Evolutionary conservation across 2,329 filamentous ascomycete genomes (phyloP), one percentile per base, ranked within the genome.

Genomic region (Chlorencoelia australis): DNA sequence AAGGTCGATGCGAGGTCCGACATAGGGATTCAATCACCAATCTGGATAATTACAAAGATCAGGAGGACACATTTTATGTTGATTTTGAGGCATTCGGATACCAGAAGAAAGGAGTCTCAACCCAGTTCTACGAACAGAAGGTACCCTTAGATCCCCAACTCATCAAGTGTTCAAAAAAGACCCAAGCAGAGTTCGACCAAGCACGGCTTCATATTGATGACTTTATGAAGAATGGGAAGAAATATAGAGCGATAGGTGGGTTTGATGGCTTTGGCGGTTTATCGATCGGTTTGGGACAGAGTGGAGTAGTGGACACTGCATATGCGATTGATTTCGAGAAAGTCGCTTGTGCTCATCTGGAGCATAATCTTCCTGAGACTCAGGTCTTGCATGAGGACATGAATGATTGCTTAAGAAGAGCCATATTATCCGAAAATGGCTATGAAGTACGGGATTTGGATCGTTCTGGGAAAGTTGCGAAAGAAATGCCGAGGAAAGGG

Each of bases 51-150:
- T 49, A 39, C 19, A 50, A 47, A 22, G 43, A 46, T 14, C 10
- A 40, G 4, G 9, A 38, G 4, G 40, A 50, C 13, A 41, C 25
- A 7, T 51, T 50, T 11, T 51, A 45, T 41, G 37, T 47, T 1
- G 5, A 37, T 9, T 29, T 42, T 5, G 24, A 38, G 6, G 3
- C 5, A 20, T 17, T 37, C 6, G 17, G n/a, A n/a, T n/a, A n/a
- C 22, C 7, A 11, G 6, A 11, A 8, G 24, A 1, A 3, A 11
- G 20, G 29, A 15, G 7, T 33, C 26, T 11, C 13, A 3, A 9
- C 31, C 10, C 7, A 17, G 5, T 14, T 13, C 5, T 16, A 20
- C 5, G 14, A 35, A 16, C 7, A 34, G 4, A 4, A 29, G 3
- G 6, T 10, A n/a, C 10, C 14, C 0, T 18, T 39, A 17, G 11